These are phyloP conservation scores for Xylaria sp. DNA, from an alignment of 2,329 filamentous ascomycete species.

Conservation along the genomic window DNA sequence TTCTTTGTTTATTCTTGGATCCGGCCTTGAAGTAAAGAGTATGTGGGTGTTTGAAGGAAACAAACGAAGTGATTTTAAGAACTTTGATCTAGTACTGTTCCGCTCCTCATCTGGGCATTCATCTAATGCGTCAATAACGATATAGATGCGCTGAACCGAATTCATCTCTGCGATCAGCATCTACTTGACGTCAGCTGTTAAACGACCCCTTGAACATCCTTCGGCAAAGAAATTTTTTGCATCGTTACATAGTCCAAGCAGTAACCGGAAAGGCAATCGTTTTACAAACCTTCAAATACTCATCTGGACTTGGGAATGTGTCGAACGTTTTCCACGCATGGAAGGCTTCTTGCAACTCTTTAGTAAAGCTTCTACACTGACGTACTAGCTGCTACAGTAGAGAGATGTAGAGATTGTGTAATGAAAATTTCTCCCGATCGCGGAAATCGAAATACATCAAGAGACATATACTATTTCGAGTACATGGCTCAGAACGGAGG, in stretches of 20 bases:
- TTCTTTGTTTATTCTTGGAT: not conserved
- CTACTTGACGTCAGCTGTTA: not conserved
- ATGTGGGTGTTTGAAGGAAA: conserved; percentile 7
- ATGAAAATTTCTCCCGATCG: not conserved
- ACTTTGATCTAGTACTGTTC: not conserved
- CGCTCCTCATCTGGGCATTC: conserved; percentile 4
- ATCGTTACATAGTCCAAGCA: too few species aligned
- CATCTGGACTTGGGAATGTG: not conserved
- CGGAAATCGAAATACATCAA: conserved; percentile 15
- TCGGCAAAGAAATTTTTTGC: too few species aligned
- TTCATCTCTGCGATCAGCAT: conserved; percentile 10
- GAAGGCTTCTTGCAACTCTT: conserved; percentile 6
- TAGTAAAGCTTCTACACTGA: not conserved
- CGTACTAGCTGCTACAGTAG: conserved; percentile 8
- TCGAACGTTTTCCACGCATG: not conserved
- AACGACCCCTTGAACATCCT: too few species aligned
- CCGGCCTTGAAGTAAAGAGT: conserved; percentile 7
- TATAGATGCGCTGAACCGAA: not conserved
- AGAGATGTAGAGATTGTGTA: conserved; percentile 1
- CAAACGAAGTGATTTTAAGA: conserved; percentile 3
- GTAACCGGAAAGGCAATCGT: not conserved
- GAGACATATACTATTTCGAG: conserved; percentile 1
- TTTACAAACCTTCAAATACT: conserved; percentile 6
- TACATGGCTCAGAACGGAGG: not conserved
- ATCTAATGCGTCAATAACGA: conserved; percentile 10